Conservation (phyloP, 495 filamentous ascomycete species). For the Astrocystis sublimbata region DNA sequence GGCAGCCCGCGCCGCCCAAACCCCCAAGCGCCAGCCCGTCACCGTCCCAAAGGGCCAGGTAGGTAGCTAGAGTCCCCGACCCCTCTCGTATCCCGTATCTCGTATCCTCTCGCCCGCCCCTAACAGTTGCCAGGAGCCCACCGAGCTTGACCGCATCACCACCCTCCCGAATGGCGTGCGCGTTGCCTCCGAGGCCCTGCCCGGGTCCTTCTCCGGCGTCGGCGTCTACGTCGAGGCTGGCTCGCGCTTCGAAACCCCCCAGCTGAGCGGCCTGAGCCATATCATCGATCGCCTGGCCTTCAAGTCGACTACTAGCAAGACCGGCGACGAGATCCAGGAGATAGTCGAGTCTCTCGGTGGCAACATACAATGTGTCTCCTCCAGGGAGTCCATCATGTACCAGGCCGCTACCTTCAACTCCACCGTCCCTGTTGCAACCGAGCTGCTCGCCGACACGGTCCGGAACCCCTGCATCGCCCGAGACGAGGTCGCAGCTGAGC, state of each 20-base stretch:
- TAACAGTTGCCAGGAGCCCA: constrained; percentile 68
- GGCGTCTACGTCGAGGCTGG: constrained; percentile 97
- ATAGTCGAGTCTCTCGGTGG: constrained; percentile 82
- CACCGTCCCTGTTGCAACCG: constrained; percentile 79
- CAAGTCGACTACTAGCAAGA: constrained; percentile 78
- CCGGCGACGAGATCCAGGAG: constrained; percentile 84
- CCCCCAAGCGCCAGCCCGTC: too few species aligned
- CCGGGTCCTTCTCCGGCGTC: constrained; percentile 91
- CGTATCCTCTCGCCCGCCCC: background rate
- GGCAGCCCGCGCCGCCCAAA: too few species aligned
- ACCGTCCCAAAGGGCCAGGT: constrained; percentile 32
- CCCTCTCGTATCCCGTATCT: background rate
- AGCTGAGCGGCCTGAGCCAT: constrained; percentile 87
- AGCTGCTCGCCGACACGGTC: constrained; percentile 90
- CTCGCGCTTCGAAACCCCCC: constrained; percentile 88
- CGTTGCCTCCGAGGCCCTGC: constrained; percentile 92
- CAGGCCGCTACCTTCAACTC: constrained; percentile 98
- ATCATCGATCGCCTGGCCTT: constrained; percentile 96
- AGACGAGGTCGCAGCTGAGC: constrained; percentile 80
- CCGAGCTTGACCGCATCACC: constrained; percentile 84
- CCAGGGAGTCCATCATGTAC: constrained; percentile 96
- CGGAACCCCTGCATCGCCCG: constrained; percentile 87
- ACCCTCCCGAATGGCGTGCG: constrained; percentile 91
- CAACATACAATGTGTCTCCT: constrained; percentile 94
- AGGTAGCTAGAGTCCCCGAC: constrained; percentile 7